Evolutionary conservation across 441 rosid species (phyloP).

Genomic region (Bruguiera hainesii): DNA sequence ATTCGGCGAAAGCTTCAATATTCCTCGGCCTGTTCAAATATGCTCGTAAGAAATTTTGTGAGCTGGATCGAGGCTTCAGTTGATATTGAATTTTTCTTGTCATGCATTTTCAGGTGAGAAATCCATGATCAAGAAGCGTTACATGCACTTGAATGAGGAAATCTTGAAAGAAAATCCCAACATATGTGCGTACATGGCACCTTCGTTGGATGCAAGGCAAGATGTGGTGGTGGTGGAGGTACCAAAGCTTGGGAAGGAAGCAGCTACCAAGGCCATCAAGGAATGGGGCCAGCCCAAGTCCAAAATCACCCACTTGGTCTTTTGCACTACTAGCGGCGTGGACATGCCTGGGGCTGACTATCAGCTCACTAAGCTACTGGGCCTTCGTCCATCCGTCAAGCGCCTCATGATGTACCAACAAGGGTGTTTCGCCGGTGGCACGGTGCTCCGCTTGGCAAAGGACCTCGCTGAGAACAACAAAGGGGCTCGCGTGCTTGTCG

Average conservation of each 20-base stretch:
- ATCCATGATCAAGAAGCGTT: conserved; percentile 41
- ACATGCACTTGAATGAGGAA: conserved; percentile 40
- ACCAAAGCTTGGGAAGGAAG: conserved; percentile 45
- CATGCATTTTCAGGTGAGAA: conserved; percentile 34
- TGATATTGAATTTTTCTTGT: neutral
- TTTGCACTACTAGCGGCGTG: conserved; percentile 45
- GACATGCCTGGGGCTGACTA: conserved; percentile 52
- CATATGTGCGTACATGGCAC: conserved; percentile 31
- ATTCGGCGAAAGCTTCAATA: too few species aligned
- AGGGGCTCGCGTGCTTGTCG: conserved; percentile 40
- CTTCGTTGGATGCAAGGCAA: conserved; percentile 48
- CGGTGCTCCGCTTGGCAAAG: conserved; percentile 43
- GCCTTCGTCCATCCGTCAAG: conserved; percentile 41
- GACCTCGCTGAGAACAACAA: conserved; percentile 50
- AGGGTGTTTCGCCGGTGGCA: conserved; percentile 42
- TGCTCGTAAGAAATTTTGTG: too few species aligned
- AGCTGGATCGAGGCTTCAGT: neutral
- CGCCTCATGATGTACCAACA: conserved; percentile 51
- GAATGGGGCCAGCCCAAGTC: conserved; percentile 54
- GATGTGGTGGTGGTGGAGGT: conserved; percentile 38
- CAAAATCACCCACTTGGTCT: conserved; percentile 45
- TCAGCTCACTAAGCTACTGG: conserved; percentile 44
- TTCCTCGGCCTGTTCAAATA: too few species aligned
- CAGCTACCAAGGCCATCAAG: conserved; percentile 45
- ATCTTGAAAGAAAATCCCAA: conserved; percentile 36